Evolutionary conservation across 139 green algal species (phyloP), one percentile per base, ranked within the genome.

Genomic region (Bryopsis sp.): DNA sequence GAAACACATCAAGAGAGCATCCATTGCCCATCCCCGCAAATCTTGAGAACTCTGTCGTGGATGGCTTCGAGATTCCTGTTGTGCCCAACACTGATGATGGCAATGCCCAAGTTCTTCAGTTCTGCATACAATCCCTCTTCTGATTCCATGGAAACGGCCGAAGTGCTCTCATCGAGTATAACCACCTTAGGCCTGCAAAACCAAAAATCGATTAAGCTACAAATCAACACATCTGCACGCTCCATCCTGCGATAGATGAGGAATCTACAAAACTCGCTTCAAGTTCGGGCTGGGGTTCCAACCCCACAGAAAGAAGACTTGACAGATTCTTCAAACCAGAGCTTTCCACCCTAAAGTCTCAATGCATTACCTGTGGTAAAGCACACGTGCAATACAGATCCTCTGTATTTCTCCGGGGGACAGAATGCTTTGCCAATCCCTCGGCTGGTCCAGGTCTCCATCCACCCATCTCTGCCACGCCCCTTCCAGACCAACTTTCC

Each of bases 51-150:
- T 33, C 58, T 47, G 26, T 65, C 58, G n/a, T 65, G 58, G 28
- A 46, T 6, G 15, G 3, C n/a, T 15, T 3, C 6, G 7, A 65
- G 58, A 3, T 31, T 47, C 28, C 26, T 39, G 6, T 33, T 43
- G 26, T 65, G 58, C 15, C 58, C 58, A 39, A 65, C 58, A 39
- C 58, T 65, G 6, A 65, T 26, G 31, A 65, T 43, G 7, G 29
- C 43, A 24, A 39, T 65, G 26, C 58, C 58, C n/a, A 3, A 26
- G 4, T 39, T 5, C n/a, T 39, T 39, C 7, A 65, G 8, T 43
- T 65, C 43, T n/a, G n/a, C 43, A 39, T 65, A 65, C 8, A 65
- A 7, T 6, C n/a, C 29, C 6, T 65, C 24, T 33, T 65, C 28
- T 24, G 31, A 15, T 46, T 65, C 31, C 26, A 7, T 5, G 43